Base-by-base conservation (phyloP, 192 early-diverging fungal genomes). In the Thamnidium elegans region DNA sequence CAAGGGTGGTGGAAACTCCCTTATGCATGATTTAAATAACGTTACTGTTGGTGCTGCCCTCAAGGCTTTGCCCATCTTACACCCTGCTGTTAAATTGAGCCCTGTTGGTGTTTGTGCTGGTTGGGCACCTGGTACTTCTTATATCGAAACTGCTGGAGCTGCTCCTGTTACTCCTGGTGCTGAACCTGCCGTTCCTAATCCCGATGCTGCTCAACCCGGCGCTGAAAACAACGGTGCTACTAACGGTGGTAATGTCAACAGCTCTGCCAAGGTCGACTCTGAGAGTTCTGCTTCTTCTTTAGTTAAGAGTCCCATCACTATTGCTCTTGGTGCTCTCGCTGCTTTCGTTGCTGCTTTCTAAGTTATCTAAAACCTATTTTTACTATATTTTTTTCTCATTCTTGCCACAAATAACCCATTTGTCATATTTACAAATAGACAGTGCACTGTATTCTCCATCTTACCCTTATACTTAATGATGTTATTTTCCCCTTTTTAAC, bases 21-120 rank as follows among this genome's bases (percentile, higher is more conserved):
- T 84, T 4, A 69, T 81, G 58, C 82, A 84, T 39, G 82, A 84
- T 55, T 68, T 81, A 6, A 78, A 65, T 52, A 43, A 65, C 36
- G 50, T 69, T 50, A 73, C 74, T 30, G 82, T 84, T 6, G 67
- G 75, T 46, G 74, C 75, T 21, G 69, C 79, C 10, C 58, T 74
- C 20, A 51, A 54, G 13, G 69, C 69, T 47, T 46, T 77, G 17
- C 78, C 78, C 26, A 55, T 59, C 11, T 30, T 78, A 9, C 66
- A 62, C 32, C 62, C 62, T 26, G 62, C 55, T 44, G 70, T 67
- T 58, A 71, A 56, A 4, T 50, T 74, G 6, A 69, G 42, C 5
- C 51, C 74, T 23, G 66, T 71, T 15, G 74, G 69, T 71, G 26
- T 11, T 7, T 76, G 74, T 44, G 15, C 58, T 21, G 61, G 61